Conservation (phyloP, 2,329 filamentous ascomycete genomes). For the Ascochyta fabae region DNA sequence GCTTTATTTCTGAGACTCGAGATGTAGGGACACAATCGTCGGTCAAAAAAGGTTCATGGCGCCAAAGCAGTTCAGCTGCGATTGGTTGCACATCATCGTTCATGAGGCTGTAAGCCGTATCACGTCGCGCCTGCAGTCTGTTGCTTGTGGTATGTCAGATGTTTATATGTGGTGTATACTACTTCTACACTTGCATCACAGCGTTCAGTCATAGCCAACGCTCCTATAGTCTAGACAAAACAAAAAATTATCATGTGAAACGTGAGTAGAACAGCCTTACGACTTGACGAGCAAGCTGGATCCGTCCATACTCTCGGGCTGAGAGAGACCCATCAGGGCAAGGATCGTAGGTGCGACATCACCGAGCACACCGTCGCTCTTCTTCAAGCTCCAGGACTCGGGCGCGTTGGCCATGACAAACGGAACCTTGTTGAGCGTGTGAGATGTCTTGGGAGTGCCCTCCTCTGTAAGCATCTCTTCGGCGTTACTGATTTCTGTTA, state of each 20-base stretch:
- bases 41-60: neutral
- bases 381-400: slow-evolving; percentile 83
- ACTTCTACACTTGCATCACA: slow-evolving; percentile 20
- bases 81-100: neutral
- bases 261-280: slow-evolving; percentile 39
- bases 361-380: slow-evolving; percentile 86
- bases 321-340: slow-evolving; percentile 85
- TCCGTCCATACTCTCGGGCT: slow-evolving; percentile 93
- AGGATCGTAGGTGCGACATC: slow-evolving; percentile 97
- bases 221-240: slow-evolving; percentile 15
- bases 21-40: neutral
- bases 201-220: slow-evolving; percentile 18
- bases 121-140: neutral
- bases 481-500: slow-evolving; percentile 68
- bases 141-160: neutral
- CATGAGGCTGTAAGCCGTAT: neutral
- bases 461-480: slow-evolving; percentile 99
- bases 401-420: slow-evolving; percentile 98
- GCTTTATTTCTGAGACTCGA: too few relatives aligned
- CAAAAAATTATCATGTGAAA: slow-evolving; percentile 5
- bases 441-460: slow-evolving; percentile 95
- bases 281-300: slow-evolving; percentile 80
- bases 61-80: neutral
- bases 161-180: neutral
- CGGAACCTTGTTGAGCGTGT: slow-evolving; percentile 97